phyloP scores from a whole-genome alignment of 1,284 basidiomycete species.

The Microbotryum intermedium region DNA sequence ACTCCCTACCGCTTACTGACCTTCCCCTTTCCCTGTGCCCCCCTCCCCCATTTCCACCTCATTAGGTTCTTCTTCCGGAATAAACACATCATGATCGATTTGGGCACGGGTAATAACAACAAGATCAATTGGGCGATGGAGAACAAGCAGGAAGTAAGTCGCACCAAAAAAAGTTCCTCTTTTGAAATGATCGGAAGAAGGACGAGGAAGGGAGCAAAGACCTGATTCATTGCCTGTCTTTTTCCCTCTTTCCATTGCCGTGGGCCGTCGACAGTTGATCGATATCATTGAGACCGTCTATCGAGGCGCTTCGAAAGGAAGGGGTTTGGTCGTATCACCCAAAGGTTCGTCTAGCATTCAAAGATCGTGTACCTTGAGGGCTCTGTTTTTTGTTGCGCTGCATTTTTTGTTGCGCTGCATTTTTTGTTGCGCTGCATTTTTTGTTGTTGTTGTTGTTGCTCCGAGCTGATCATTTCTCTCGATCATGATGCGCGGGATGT shows the following conservation, averaged over 20 bases:
- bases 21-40: no score
- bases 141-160: constrained; percentile 81
- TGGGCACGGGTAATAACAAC: constrained; percentile 99
- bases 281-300: constrained; percentile 99
- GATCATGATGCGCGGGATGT: not conserved
- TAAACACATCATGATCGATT: constrained; percentile 97
- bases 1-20: no score
- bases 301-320: constrained; percentile 91
- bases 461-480: not conserved
- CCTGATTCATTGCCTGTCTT: not conserved
- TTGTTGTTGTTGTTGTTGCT: not conserved
- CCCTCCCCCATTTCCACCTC: not conserved
- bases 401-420: not conserved
- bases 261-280: constrained; percentile 58
- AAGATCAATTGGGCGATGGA: constrained; percentile 98
- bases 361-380: no score
- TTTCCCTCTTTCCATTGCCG: not conserved
- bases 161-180: no score
- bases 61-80: constrained; percentile 64
- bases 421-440: not conserved
- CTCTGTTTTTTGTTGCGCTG: not conserved
- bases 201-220: no score
- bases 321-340: constrained; percentile 94
- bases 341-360: constrained; percentile 55
- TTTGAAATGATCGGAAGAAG: no score